Conservation (phyloP, 1,284 basidiomycete genomes). For the Rhodotorula sp. region DNA sequence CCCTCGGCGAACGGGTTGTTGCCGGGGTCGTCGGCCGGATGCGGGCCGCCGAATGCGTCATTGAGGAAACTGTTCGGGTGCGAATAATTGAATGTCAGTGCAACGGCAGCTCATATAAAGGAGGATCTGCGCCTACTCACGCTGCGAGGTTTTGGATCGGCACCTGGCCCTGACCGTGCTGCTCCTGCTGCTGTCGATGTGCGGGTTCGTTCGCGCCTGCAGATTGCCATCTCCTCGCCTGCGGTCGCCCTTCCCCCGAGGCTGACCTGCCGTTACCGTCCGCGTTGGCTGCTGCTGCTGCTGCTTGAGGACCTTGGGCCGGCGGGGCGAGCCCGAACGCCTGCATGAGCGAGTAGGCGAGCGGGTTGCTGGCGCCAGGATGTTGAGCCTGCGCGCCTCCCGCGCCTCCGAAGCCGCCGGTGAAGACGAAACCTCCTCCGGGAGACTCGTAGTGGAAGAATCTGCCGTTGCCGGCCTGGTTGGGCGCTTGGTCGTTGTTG, state of each 20-base stretch:
- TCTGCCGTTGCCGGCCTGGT: not conserved
- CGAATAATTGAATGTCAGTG: no score
- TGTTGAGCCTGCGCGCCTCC: not conserved
- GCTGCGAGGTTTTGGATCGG: slow-evolving; percentile 33
- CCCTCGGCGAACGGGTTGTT: slow-evolving; percentile 42
- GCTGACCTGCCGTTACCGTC: not conserved
- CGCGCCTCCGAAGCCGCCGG: not conserved
- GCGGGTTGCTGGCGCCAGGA: slow-evolving; percentile 4
- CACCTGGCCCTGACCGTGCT: slow-evolving; percentile 8
- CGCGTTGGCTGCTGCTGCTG: not conserved
- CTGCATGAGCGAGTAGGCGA: slow-evolving; percentile 12
- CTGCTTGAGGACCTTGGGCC: not conserved
- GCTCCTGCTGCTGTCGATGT: not conserved
- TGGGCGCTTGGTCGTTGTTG: not conserved
- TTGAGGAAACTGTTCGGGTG: slow-evolving; percentile 25
- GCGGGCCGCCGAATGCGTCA: slow-evolving; percentile 33
- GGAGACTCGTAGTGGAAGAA: slow-evolving; percentile 9
- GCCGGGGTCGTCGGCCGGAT: slow-evolving; percentile 33
- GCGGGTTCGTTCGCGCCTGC: slow-evolving; percentile 2
- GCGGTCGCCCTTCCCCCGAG: not conserved
- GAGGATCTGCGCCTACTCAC: not conserved
- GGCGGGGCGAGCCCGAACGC: slow-evolving; percentile 16
- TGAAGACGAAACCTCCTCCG: slow-evolving; percentile 7
- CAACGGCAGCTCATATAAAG: not conserved
- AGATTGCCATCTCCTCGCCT: slow-evolving; percentile 1